These are phyloP conservation scores for Lactarius hatsudake DNA, from an alignment of 768 basidiomycete genomes.

Conservation along the genomic window DNA sequence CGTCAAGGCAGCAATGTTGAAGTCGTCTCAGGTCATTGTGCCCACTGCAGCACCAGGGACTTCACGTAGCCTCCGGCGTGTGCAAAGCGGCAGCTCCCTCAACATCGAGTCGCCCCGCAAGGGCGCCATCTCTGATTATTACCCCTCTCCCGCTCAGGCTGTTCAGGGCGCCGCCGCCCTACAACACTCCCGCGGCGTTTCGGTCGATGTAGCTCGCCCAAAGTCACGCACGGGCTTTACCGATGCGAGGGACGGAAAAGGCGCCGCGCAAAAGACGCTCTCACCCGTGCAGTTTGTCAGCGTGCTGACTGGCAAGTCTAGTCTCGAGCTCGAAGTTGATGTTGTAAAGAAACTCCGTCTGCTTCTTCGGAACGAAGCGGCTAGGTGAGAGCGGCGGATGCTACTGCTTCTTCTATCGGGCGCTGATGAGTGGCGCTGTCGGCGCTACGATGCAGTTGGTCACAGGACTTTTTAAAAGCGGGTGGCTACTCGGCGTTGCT, in stretches of 20 bases:
- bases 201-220: conserved; percentile 52
- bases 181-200: conserved; percentile 62
- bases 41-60: conserved; percentile 40
- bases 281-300: conserved; percentile 67
- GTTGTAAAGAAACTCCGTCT: conserved; percentile 84
- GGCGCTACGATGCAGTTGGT: conserved; percentile 58
- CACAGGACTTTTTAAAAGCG: conserved; percentile 74
- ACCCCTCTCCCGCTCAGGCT: background rate
- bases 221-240: conserved; percentile 53
- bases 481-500: conserved; percentile 87
- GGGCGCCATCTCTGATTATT: conserved; percentile 21
- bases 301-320: conserved; percentile 64
- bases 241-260: conserved; percentile 48
- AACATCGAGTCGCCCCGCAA: conserved; percentile 47
- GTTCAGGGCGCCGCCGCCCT: background rate
- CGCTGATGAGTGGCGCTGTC: conserved; percentile 9
- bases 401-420: conserved; percentile 2
- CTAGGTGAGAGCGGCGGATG: conserved; percentile 49
- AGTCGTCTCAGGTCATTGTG: conserved; percentile 61
- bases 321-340: conserved; percentile 78
- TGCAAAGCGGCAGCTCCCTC: conserved; percentile 72
- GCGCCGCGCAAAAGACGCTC: conserved; percentile 45
- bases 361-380: conserved; percentile 87
- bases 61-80: conserved; percentile 60
- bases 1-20: conserved; percentile 90